Base-by-base conservation (phyloP, 2,329 filamentous ascomycete genomes). In the Colletotrichum godetiae region DNA sequence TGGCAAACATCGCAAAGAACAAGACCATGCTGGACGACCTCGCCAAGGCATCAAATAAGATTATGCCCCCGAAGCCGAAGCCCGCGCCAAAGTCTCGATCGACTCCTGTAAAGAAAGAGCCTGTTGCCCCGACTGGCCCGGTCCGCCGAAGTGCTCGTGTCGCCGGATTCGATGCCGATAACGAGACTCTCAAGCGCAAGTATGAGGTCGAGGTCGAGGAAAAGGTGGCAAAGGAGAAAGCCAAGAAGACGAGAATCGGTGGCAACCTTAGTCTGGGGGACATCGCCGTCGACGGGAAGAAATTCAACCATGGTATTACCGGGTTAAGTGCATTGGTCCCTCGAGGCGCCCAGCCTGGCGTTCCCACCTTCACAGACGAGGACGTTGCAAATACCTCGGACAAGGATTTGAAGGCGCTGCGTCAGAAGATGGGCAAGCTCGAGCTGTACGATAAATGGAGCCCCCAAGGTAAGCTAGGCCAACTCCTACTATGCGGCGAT, bases 1-100 rank as follows among this genome's bases (percentile, higher is more conserved):
- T 94, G 19, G 94, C 95, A 74, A 98, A 98, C 76, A 97, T 97
- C 53, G 94, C 92, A 0, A 92, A 94, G 67, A 97, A 97, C 77
- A 93, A 96, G 82, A 94, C 92, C 0, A 80, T 98, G 0, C 84
- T 98, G 0, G 93, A 93, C 73, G 93, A 95, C 73, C 89, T 97
- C 1, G 92, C 93, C 2, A 90, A 91, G 2, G 89, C 93, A 0
- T 91, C 94, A 0, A 92, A 93, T 27, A 91, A 89, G 62, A 87
- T 91, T n/a, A 86, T 93, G 12, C 93, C 92, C 1, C 86, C 89
- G 0, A 90, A 89, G 67, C 86, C 89, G 0, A 90, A 89, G 68
- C 82, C 85, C 0, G 78, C 60, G 0, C 60, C 86, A 0, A 88
- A 86, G 61, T 76, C 86, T 12, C 82, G 84, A 0, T 76, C 86